phyloP scores from a whole-genome alignment of 306 rosid species.

The Fragaria iinumae region DNA sequence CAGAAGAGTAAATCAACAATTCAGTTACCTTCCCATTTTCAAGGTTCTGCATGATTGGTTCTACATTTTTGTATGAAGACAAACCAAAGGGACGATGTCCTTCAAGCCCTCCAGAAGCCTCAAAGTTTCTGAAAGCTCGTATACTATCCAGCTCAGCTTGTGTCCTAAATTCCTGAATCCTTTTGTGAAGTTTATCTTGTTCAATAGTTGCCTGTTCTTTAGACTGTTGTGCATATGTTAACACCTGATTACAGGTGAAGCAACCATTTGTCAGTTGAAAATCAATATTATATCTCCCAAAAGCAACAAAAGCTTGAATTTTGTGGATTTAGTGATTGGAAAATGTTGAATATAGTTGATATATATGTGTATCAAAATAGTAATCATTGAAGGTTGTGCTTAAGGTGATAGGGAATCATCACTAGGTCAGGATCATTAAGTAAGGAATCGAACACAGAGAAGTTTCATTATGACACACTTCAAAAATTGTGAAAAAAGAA shows the following conservation, averaged over 20 bases:
- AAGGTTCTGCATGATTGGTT: conserved; percentile 47
- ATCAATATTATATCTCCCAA: conserved; percentile 7
- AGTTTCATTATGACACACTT: background rate
- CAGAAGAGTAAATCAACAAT: conserved; percentile 14
- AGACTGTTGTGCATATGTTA: conserved; percentile 92
- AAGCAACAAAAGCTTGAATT: background rate
- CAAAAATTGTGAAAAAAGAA: background rate
- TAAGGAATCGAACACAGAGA: background rate
- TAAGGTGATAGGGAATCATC: background rate
- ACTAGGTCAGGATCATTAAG: background rate
- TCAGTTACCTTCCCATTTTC: conserved; percentile 74
- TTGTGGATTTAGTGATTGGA: background rate
- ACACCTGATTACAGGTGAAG: conserved; percentile 53
- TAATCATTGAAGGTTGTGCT: background rate
- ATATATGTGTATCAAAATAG: background rate
- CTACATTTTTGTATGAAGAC: conserved; percentile 57
- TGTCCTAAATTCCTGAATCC: conserved; percentile 94
- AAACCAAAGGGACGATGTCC: conserved; percentile 52
- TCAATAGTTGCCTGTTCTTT: conserved; percentile 87
- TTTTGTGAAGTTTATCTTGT: conserved; percentile 95
- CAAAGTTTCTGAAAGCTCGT: conserved; percentile 57
- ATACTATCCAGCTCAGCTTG: conserved; percentile 75
- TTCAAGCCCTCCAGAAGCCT: conserved; percentile 46
- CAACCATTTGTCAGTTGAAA: conserved; percentile 19
- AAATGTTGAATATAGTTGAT: background rate